A percentile compares a stretch with the other conserved stretches of the same genome.
These are phyloP conservation scores for Onygenales sp. DNA, from an alignment of 2,329 filamentous ascomycete species.

Conservation along the genomic window DNA sequence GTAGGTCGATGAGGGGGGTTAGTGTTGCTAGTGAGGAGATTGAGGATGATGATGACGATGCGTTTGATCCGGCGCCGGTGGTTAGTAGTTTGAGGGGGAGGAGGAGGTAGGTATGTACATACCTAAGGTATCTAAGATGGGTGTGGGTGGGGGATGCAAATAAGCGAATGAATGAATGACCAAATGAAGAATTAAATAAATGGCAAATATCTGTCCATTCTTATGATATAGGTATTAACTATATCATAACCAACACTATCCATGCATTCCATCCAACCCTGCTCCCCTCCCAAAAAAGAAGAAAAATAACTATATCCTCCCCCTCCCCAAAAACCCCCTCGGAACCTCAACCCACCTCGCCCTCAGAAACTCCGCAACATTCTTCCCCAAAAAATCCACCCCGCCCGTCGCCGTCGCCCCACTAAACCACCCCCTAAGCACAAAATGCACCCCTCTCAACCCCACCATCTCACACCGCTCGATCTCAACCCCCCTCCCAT, in stretches of 20 bases:
- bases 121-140: background rate
- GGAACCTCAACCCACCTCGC: conserved; percentile 28
- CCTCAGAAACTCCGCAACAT: conserved; percentile 29
- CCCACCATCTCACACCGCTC: conserved; percentile 40
- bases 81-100: conserved; percentile 14
- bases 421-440: conserved; percentile 28
- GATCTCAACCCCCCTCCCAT: conserved; percentile 19
- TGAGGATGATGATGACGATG: conserved; percentile 33
- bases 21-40: conserved; percentile 32
- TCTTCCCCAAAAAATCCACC: conserved; percentile 32
- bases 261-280: background rate
- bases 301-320: conserved; percentile 14
- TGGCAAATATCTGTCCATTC: too few relatives aligned
- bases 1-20: conserved; percentile 21
- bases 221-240: too few relatives aligned
- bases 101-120: conserved; percentile 14
- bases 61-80: conserved; percentile 37
- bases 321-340: conserved; percentile 20
- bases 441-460: conserved; percentile 30
- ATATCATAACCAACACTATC: background rate
- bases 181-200: too few relatives aligned
- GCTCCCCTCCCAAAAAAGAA: background rate
- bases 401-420: conserved; percentile 26
- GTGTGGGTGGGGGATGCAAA: too few relatives aligned
- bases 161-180: too few relatives aligned